Conservation (phyloP, 1,284 basidiomycete species). For the Cutaneotrichosporon arboriforme region DNA sequence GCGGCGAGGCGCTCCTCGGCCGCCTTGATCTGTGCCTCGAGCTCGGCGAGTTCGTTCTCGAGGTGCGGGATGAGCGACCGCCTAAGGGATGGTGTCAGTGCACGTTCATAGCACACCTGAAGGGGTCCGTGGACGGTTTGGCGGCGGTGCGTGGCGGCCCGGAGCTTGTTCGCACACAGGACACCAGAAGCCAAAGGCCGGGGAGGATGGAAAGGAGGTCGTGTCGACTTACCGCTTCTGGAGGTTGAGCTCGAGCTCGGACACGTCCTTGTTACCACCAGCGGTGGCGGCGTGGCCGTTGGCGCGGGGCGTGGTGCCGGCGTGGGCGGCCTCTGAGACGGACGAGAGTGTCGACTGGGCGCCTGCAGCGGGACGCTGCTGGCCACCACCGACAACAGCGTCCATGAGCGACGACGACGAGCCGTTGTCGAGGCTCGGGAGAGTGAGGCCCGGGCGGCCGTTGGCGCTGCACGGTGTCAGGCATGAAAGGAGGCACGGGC, state of each 20-base stretch:
- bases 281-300: neutral
- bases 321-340: neutral
- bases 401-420: conserved; percentile 36
- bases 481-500: neutral
- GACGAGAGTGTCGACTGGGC: neutral
- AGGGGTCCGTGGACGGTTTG: too few species aligned
- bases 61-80: conserved; percentile 39
- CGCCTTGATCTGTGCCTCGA: conserved; percentile 43
- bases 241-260: conserved; percentile 40
- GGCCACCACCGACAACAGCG: conserved; percentile 33
- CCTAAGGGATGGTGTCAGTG: conserved; percentile 17
- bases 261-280: conserved; percentile 26
- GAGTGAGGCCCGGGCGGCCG: conserved; percentile 5
- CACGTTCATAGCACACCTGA: neutral
- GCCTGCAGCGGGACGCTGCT: conserved; percentile 1
- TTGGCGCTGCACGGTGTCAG: neutral
- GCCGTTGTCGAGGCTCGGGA: conserved; percentile 19
- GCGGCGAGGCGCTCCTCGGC: conserved; percentile 35
- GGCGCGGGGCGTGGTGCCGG: neutral
- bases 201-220: neutral
- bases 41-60: conserved; percentile 37
- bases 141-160: too few species aligned
- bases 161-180: too few species aligned
- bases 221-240: conserved; percentile 40
- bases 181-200: too few species aligned